Base-by-base conservation (phyloP, 306 rosid genomes). In the Citrullus colocynthis region DNA sequence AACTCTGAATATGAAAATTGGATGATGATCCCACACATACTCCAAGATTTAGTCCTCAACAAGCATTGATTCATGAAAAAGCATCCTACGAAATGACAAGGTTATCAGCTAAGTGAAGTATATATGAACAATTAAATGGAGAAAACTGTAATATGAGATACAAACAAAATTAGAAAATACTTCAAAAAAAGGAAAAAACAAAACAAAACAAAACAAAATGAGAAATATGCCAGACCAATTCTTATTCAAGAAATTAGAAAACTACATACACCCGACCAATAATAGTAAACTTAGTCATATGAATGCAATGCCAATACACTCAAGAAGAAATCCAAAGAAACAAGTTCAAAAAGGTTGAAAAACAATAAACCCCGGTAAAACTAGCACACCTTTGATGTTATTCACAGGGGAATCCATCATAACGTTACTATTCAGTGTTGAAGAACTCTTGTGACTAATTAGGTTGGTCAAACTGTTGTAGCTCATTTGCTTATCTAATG, bases 1-100 rank as follows among this genome's bases (percentile, higher is more conserved):
- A 95, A 86, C 82, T 89, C 92, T 54, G 89, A 61, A 57, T 88
- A 92, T 16, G 97, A 84, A 85, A 95, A 95, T 74, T 85, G 97
- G 81, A 88, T 83, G 74, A 91, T 82, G 69, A 83, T 88, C 86
- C 97, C 97, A 77, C 72, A 89, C 74, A 86, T 82, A 15, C 86
- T 86, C 86, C 82, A 87, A 78, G 72, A 80, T 79, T 76, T 88
- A 83, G 85, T 87, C 76, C 88, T 88, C 79, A 79, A 82, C 80
- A 91, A 74, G 80, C 87, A 89, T 77, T 89, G 86, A 76, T 90
- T 85, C 79, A 63, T 87, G 58, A 39, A 88, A 85, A 92, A 92
- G 86, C 93, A 92, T 78, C 96, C 99, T 95, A 63, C 12, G 59
- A 74, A 74, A 62, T 15, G 21, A 58, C 5, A 59, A 41, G 41